Evolutionary conservation across 2,329 filamentous ascomycete genomes (phyloP).

Genomic region (Cordyceps cicadae): DNA sequence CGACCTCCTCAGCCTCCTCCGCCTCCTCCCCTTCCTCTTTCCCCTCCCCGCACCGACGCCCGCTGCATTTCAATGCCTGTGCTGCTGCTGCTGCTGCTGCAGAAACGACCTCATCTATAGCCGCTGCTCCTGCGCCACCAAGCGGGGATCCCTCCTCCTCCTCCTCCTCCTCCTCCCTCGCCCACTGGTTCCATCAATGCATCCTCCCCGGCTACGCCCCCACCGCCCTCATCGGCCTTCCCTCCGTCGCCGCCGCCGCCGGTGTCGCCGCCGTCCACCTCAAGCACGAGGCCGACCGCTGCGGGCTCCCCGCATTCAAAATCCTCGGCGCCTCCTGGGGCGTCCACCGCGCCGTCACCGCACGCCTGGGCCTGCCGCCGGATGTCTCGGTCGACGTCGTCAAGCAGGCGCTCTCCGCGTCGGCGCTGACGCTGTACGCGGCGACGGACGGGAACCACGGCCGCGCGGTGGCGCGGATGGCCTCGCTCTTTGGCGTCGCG

Average conservation of each 20-base stretch:
- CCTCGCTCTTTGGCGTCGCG: slow-evolving; percentile 44
- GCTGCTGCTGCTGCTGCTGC: no score
- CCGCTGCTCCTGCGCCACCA: background rate
- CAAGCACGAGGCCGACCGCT: slow-evolving; percentile 60
- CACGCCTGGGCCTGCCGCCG: slow-evolving; percentile 33
- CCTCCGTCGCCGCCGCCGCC: slow-evolving; percentile 45
- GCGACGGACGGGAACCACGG: slow-evolving; percentile 74
- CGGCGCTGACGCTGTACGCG: slow-evolving; percentile 43
- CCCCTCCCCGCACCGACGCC: slow-evolving; percentile 6
- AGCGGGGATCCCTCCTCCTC: slow-evolving; percentile 38
- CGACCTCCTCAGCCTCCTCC: background rate
- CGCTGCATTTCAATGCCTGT: slow-evolving; percentile 4
- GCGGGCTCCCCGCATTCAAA: slow-evolving; percentile 67
- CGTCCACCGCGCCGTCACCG: slow-evolving; percentile 47
- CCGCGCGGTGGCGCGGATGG: slow-evolving; percentile 63
- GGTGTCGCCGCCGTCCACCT: slow-evolving; percentile 48
- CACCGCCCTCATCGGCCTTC: slow-evolving; percentile 43
- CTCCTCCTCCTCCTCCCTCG: slow-evolving; percentile 35
- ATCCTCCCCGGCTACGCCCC: slow-evolving; percentile 62
- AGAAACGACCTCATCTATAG: no score
- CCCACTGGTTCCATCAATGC: slow-evolving; percentile 46
- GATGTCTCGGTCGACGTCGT: slow-evolving; percentile 37
- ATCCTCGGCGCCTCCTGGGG: slow-evolving; percentile 74
- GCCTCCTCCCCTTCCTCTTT: background rate
- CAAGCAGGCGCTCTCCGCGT: slow-evolving; percentile 21